Base-by-base conservation (phyloP, 2,329 filamentous ascomycete species). In the Fusarium sp. region DNA sequence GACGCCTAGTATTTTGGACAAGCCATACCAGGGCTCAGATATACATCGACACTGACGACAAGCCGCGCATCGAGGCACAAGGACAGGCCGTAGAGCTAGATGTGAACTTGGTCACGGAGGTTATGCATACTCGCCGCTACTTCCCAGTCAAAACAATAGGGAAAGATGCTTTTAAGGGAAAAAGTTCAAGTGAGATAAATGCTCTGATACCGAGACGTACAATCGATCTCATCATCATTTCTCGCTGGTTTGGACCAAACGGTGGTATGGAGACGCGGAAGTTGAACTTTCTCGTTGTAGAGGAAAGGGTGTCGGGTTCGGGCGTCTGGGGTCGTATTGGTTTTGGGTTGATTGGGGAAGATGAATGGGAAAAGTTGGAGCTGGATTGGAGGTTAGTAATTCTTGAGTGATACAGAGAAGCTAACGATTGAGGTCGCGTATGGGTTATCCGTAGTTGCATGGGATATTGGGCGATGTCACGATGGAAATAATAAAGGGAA, bases 321-420 rank as follows among this genome's bases (percentile, higher is more conserved):
- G 57, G 57, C 5, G n/a, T 62, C 4, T 63, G 57, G 60, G 45
- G 49, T 17, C 44, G 60, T 6, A 20, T 50, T 35, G 60, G 60
- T 1, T 13, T 62, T 28, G 56, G 30, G 11, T 6, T 40, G 1
- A 26, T 63, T 5, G 15, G 28, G 7, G 60, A 62, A 11, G 19
- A 28, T 17, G 44, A 56, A 2, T 63, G 60, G 60, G 3, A 32
- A 0, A 30, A 20, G 6, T 3, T 63, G 0, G 32, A 63, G 5
- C 45, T 30, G 0, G 22, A 62, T 4, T 63, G 60, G 60, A 62
- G 45, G 8, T 24, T 45, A 26, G 24, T 62, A 0, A 30, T 63
- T 35, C 26, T 63, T 7, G 60, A 37, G 10, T 62, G 35, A 37
- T 3, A 3, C 13, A 11, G 28, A 30, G 28, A 30, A 13, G 26